Conservation (phyloP, 805 yeast genomes). For the Hanseniaspora valbyensis region DNA sequence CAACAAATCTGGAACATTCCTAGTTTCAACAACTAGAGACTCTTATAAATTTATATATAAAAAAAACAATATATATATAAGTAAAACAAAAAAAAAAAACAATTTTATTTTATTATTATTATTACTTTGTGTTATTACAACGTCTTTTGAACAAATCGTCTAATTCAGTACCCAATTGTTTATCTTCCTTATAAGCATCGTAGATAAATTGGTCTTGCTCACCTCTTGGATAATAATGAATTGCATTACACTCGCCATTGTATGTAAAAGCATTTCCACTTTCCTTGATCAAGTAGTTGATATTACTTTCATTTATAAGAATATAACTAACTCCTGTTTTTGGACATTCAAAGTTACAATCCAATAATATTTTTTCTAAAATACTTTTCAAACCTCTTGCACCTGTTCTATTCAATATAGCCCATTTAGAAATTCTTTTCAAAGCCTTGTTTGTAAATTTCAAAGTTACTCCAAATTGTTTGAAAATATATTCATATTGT, state of each 20-base stretch:
- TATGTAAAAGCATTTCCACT: conserved; percentile 25
- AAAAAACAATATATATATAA: background rate
- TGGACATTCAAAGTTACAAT: conserved; percentile 49
- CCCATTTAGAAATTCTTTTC: conserved; percentile 37
- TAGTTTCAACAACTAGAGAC: conserved; percentile 17
- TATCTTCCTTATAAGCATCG: conserved; percentile 36
- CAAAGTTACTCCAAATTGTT: conserved; percentile 41
- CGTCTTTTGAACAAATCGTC: conserved; percentile 28
- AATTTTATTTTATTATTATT: too few species aligned
- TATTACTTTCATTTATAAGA: conserved; percentile 37
- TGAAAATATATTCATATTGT: conserved; percentile 45
- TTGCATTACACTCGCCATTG: conserved; percentile 26
- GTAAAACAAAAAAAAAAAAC: background rate
- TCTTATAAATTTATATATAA: background rate
- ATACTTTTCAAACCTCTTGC: conserved; percentile 50
- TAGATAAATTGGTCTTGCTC: conserved; percentile 34
- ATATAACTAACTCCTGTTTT: conserved; percentile 45
- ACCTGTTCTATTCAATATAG: conserved; percentile 46
- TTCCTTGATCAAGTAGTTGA: conserved; percentile 30
- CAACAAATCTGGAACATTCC: conserved; percentile 13
- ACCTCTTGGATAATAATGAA: conserved; percentile 38
- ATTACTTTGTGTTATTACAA: conserved; percentile 18
- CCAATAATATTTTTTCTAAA: conserved; percentile 40
- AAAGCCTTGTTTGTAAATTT: conserved; percentile 41
- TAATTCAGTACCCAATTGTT: conserved; percentile 28